These are phyloP conservation scores for Taphrina pruni DNA, from an alignment of 1,139 yeast species.

Conservation along the genomic window DNA sequence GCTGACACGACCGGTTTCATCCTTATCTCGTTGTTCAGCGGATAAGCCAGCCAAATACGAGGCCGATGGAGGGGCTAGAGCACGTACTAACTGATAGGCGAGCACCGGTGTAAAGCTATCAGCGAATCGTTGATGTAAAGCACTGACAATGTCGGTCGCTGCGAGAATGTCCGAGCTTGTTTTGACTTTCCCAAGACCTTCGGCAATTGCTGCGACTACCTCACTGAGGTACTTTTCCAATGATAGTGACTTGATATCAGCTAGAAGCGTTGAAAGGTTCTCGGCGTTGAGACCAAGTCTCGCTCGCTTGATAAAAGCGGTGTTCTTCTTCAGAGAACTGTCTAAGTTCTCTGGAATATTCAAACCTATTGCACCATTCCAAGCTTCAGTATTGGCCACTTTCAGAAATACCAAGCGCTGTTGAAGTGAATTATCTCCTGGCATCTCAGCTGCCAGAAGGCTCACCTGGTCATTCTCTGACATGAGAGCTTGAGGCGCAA, in stretches of 20 bases:
- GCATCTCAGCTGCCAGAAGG: no score
- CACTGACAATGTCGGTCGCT: constrained; percentile 70
- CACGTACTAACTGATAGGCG: constrained; percentile 63
- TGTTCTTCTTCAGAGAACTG: constrained; percentile 80
- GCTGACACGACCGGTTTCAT: constrained; percentile 54
- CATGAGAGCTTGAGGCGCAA: neutral
- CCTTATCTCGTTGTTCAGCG: constrained; percentile 55
- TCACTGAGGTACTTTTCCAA: constrained; percentile 81
- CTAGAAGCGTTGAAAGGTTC: constrained; percentile 58
- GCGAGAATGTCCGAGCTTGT: constrained; percentile 68
- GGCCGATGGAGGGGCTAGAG: constrained; percentile 55
- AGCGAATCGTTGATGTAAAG: constrained; percentile 75
- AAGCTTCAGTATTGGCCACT: constrained; percentile 14
- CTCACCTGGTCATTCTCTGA: neutral
- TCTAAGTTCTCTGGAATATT: constrained; percentile 57
- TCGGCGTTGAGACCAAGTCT: constrained; percentile 64
- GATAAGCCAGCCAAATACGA: constrained; percentile 50
- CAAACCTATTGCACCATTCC: constrained; percentile 6
- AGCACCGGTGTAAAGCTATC: constrained; percentile 44
- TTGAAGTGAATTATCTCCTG: no score
- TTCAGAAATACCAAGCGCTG: neutral
- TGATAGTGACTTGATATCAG: constrained; percentile 68
- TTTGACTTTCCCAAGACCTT: constrained; percentile 63
- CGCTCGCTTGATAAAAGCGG: constrained; percentile 77
- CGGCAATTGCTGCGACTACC: constrained; percentile 66